phyloP scores from a whole-genome alignment of 768 basidiomycete species.

The Tylopilus sp. region DNA sequence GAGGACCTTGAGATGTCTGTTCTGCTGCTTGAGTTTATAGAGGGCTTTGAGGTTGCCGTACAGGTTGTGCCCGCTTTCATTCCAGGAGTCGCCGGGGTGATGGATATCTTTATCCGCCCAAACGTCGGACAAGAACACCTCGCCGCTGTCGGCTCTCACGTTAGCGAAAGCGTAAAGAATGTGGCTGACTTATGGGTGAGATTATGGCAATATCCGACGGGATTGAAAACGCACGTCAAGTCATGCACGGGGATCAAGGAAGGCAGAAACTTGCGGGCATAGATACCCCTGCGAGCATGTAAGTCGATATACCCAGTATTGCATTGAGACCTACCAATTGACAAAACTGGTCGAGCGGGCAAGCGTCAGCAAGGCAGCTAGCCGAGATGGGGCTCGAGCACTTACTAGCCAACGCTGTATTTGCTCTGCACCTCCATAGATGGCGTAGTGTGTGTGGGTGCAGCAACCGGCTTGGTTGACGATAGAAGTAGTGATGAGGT shows the following conservation, averaged over 20 bases:
- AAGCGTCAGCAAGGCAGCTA: constrained; percentile 8
- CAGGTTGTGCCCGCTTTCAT: constrained; percentile 84
- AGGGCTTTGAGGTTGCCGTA: constrained; percentile 96
- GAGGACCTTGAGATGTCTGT: constrained; percentile 76
- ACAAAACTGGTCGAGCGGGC: constrained; percentile 51
- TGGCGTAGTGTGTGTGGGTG: constrained; percentile 15
- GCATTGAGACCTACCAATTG: constrained; percentile 54
- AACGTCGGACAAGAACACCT: constrained; percentile 81
- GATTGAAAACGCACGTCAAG: constrained; percentile 63
- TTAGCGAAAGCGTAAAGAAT: constrained; percentile 94
- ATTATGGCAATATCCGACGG: not conserved
- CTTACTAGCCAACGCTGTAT: constrained; percentile 81
- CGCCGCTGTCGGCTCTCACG: constrained; percentile 75
- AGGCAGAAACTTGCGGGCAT: constrained; percentile 89
- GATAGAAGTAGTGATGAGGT: constrained; percentile 5
- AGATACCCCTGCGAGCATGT: constrained; percentile 72
- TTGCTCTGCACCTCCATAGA: constrained; percentile 50
- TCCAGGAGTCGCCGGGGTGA: constrained; percentile 93
- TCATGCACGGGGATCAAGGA: constrained; percentile 77
- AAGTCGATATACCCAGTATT: not conserved
- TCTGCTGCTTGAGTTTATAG: constrained; percentile 82
- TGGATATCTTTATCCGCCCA: constrained; percentile 99
- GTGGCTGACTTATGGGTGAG: constrained; percentile 48
- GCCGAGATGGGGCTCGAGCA: constrained; percentile 12
- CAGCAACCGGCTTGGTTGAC: constrained; percentile 3